Base-by-base conservation (phyloP, 2,329 filamentous ascomycete genomes). In the Hirsutella thompsonii region DNA sequence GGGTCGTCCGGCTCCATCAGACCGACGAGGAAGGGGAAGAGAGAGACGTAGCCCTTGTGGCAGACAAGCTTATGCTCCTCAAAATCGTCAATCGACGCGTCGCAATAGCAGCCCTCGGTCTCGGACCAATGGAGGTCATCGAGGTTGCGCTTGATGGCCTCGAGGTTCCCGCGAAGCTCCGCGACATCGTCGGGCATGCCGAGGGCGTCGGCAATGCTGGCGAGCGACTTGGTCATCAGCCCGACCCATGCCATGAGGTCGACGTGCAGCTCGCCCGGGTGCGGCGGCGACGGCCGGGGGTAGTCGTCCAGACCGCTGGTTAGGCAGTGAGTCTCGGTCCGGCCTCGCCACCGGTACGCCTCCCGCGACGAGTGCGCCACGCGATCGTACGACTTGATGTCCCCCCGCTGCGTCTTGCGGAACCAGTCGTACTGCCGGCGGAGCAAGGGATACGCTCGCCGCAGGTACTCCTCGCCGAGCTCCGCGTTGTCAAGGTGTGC, bases 241-340 rank as follows among this genome's bases (percentile, higher is more conserved):
- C 90, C 92, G 64, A 98, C 83, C 92, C 92, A 98, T 40, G 85
- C 85, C 59, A 98, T 83, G 41, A 96, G 71, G 61, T 98, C 92
- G 23, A 93, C 81, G 59, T 98, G 90, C 38, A 98, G 74, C 74
- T 98, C 92, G 53, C 87, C 90, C 0, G 92, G 90, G 59, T 95
- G 89, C 20, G 92, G 92, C 13, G 92, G 89, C 60, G 94, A 86
- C 8, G 92, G 74, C 38, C 92, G 85, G 38, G 92, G 92, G 57
- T 96, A 98, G 64, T 98, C 92, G 54, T 98, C 92, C 2, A 98
- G 75, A 3, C 92, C 92, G 40, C 88, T 94, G 5, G 92, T 94
- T 38, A 98, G 71, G 46, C 94, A 83, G 58, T 96, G 92, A 37
- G 79, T 76, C 28, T 84, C 76, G 8, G 85, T 92, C 43, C 92